These are phyloP conservation scores for Clavariopsis aquatica DNA, from an alignment of 495 filamentous ascomycete species.

Conservation along the genomic window DNA sequence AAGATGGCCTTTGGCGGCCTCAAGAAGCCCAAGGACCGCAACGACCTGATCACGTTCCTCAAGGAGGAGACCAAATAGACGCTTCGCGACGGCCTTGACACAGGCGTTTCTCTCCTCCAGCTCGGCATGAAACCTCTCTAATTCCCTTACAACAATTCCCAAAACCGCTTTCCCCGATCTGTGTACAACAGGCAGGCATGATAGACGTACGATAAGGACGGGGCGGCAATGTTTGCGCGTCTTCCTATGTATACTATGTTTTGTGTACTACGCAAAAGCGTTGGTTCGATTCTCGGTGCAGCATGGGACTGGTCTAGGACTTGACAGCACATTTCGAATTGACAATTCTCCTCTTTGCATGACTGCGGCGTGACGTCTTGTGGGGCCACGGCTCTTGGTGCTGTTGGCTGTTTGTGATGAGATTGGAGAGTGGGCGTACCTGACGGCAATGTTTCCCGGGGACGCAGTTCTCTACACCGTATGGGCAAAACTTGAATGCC, in stretches of 20 bases:
- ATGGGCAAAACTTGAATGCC: no score
- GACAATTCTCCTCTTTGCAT: constrained; percentile 35
- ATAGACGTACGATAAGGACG: constrained; percentile 40
- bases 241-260: constrained; percentile 30
- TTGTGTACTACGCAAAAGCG: constrained; percentile 28
- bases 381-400: no score
- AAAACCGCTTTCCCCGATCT: constrained; percentile 9
- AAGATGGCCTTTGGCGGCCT: constrained; percentile 99
- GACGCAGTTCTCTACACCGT: no score
- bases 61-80: constrained; percentile 48
- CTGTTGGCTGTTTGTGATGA: neutral
- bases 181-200: constrained; percentile 37
- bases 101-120: neutral
- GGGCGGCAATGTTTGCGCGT: constrained; percentile 8
- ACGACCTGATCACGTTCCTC: constrained; percentile 85
- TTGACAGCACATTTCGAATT: constrained; percentile 34
- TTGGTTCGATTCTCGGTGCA: constrained; percentile 30
- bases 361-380: no score
- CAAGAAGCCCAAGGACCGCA: constrained; percentile 99
- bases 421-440: no score
- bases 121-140: constrained; percentile 21
- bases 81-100: neutral
- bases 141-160: constrained; percentile 10
- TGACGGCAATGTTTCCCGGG: no score
- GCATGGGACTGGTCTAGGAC: constrained; percentile 33